Conservation (phyloP, 495 filamentous ascomycete species). For the Tuber brumale region DNA sequence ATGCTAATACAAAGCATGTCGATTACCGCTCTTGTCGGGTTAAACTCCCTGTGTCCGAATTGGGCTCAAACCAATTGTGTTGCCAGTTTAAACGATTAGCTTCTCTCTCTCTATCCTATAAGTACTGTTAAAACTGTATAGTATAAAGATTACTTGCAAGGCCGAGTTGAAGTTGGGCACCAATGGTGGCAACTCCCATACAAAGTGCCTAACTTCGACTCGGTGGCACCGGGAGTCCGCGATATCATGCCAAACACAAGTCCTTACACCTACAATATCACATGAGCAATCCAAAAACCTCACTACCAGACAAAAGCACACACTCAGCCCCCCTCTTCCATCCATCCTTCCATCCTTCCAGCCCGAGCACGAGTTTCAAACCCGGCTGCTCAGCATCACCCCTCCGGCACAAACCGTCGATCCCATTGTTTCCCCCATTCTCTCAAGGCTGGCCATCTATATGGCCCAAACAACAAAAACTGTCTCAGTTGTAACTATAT, state of each 20-base stretch:
- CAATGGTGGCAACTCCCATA: too few species aligned
- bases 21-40: neutral
- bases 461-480: neutral
- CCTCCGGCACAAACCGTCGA: neutral
- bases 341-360: constrained; percentile 2
- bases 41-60: neutral
- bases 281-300: neutral
- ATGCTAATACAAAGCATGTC: neutral
- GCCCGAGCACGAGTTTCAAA: neutral
- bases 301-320: neutral
- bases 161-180: too few species aligned
- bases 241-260: neutral
- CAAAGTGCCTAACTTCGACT: too few species aligned
- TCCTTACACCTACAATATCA: neutral
- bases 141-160: neutral
- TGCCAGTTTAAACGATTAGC: neutral
- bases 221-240: neutral
- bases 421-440: neutral
- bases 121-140: neutral
- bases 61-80: neutral
- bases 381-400: neutral
- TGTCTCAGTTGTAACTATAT: neutral
- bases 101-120: neutral
- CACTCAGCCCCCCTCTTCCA: neutral
- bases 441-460: neutral